These are phyloP conservation scores for Trametes gibbosa DNA, from an alignment of 768 basidiomycete genomes.

Conservation along the genomic window DNA sequence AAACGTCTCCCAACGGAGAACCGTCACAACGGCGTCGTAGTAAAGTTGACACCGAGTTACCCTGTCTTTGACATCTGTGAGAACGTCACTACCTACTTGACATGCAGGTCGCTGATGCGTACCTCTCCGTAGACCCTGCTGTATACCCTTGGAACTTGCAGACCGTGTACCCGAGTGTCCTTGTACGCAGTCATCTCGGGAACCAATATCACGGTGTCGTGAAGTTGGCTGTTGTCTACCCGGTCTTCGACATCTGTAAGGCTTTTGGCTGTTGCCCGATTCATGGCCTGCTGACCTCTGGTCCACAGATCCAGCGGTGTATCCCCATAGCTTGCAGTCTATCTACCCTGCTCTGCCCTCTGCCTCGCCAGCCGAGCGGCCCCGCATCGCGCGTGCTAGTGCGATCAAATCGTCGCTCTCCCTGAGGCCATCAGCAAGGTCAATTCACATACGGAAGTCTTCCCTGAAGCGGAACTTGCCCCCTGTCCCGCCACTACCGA, in stretches of 20 bases:
- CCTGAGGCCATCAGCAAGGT: not conserved
- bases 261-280: not conserved
- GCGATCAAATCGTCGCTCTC: not conserved
- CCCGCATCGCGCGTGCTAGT: not conserved
- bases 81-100: not conserved
- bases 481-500: conserved; percentile 25
- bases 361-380: not conserved
- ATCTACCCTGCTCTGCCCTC: conserved; percentile 18
- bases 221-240: conserved; percentile 11
- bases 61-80: not conserved
- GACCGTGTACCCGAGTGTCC: conserved; percentile 8
- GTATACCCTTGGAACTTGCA: conserved; percentile 18
- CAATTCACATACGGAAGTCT: conserved; percentile 9
- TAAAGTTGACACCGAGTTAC: not conserved
- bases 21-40: not conserved
- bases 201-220: not conserved
- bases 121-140: conserved; percentile 6
- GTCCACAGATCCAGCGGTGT: conserved; percentile 23
- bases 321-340: conserved; percentile 19
- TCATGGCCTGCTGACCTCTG: not conserved
- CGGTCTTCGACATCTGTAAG: conserved; percentile 22
- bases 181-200: too few relatives aligned
- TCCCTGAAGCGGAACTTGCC: conserved; percentile 11
- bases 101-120: not conserved
- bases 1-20: not conserved